Conservation (phyloP, 495 filamentous ascomycete genomes). For the Neurospora tetraspora region DNA sequence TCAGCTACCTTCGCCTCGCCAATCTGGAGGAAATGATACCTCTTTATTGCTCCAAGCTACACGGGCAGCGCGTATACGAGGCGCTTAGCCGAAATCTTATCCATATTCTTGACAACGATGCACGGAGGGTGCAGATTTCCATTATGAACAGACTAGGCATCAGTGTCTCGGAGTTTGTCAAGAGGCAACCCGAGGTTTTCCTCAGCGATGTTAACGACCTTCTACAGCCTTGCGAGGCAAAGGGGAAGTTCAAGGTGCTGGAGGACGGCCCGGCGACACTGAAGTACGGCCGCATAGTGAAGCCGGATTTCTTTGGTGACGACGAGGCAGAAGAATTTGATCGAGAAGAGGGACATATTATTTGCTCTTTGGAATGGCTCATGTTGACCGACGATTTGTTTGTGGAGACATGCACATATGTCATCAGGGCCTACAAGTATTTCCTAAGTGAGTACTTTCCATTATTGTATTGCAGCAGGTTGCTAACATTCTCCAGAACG, state of each 20-base stretch:
- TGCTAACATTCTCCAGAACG: slow-evolving; percentile 30
- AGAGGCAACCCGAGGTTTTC: slow-evolving; percentile 46
- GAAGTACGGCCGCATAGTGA: slow-evolving; percentile 41
- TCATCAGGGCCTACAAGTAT: slow-evolving; percentile 59
- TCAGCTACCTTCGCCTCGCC: slow-evolving; percentile 60
- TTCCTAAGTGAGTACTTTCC: slow-evolving; percentile 52
- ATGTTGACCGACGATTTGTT: slow-evolving; percentile 60
- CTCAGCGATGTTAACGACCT: slow-evolving; percentile 32
- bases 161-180: slow-evolving; percentile 37
- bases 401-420: slow-evolving; percentile 56
- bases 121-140: slow-evolving; percentile 47
- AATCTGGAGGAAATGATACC: slow-evolving; percentile 68
- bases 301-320: slow-evolving; percentile 55
- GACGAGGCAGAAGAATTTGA: slow-evolving; percentile 37
- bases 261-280: slow-evolving; percentile 31
- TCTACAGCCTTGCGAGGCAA: slow-evolving; percentile 16
- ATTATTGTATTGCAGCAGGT: slow-evolving; percentile 6
- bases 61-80: slow-evolving; percentile 34
- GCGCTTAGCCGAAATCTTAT: slow-evolving; percentile 49
- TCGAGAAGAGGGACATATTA: slow-evolving; percentile 56
- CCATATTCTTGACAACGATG: slow-evolving; percentile 34
- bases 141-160: slow-evolving; percentile 49
- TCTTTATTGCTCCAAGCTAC: slow-evolving; percentile 73
- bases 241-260: slow-evolving; percentile 40
- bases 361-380: slow-evolving; percentile 80